Conservation (phyloP, 176 grass and related monocot species). For the Musa schizocarpa region DNA sequence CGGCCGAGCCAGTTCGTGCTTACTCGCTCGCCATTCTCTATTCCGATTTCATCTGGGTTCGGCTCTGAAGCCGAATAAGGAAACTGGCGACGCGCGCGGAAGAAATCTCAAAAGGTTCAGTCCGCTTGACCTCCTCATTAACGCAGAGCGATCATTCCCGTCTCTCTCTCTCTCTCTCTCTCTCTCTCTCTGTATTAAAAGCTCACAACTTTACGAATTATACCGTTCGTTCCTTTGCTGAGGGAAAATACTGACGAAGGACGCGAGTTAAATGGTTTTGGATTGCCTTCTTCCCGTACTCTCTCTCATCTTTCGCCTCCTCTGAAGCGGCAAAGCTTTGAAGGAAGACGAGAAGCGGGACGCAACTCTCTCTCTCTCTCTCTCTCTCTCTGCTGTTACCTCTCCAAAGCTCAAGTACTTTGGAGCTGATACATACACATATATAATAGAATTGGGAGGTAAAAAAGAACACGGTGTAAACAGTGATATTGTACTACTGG, state of each 20-base stretch:
- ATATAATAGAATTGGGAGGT: neutral
- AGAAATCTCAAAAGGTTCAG: neutral
- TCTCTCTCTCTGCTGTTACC: neutral
- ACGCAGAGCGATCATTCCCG: neutral
- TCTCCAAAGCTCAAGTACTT: neutral
- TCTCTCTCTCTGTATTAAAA: neutral
- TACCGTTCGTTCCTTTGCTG: neutral
- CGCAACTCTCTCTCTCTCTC: neutral
- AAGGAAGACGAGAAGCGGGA: too few species aligned
- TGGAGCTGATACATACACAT: neutral
- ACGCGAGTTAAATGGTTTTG: neutral
- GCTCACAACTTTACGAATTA: neutral
- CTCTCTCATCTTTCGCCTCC: neutral
- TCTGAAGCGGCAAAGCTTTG: neutral
- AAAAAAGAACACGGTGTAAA: too few species aligned
- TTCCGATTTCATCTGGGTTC: neutral
- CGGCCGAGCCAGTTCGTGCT: neutral
- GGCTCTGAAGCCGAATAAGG: neutral
- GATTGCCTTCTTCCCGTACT: neutral
- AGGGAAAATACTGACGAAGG: neutral
- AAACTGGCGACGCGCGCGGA: neutral
- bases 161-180: neutral
- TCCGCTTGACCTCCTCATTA: neutral
- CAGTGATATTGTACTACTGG: too few species aligned
- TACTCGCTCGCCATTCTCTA: neutral